A percentile compares a stretch with the other conserved stretches of the same genome.
Evolutionary conservation across 371 early-diverging fungal genomes (phyloP).

Genomic region (Saksenaea oblongispora): DNA sequence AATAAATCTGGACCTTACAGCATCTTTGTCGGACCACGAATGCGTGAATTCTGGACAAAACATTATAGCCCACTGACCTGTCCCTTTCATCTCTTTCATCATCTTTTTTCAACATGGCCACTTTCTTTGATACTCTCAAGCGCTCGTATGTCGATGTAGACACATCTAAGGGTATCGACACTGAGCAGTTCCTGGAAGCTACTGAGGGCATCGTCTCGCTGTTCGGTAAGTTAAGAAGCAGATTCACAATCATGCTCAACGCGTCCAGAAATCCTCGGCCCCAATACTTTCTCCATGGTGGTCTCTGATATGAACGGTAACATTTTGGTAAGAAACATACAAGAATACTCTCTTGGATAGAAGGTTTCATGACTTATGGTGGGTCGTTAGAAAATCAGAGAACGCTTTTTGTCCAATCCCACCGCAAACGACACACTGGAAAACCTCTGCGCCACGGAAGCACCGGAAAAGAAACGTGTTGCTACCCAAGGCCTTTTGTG

Average conservation of each 20-base stretch:
- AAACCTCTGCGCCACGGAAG: conserved; percentile 75
- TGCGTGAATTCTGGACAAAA: background rate
- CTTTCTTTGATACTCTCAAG: conserved; percentile 70
- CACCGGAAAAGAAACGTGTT: conserved; percentile 69
- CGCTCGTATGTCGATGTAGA: conserved; percentile 75
- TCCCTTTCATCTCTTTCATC: background rate
- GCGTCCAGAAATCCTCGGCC: conserved; percentile 63
- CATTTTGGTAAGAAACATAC: conserved; percentile 60
- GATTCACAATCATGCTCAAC: background rate
- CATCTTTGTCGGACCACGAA: background rate
- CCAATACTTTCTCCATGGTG: conserved; percentile 80
- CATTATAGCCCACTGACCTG: background rate
- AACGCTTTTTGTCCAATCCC: conserved; percentile 65
- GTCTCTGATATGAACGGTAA: conserved; percentile 91
- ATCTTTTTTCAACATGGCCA: conserved; percentile 39
- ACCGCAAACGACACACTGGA: conserved; percentile 77
- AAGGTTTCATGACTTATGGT: background rate
- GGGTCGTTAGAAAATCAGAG: conserved; percentile 75
- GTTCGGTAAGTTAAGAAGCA: conserved; percentile 68
- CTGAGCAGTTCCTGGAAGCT: conserved; percentile 86
- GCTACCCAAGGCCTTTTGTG: conserved; percentile 93
- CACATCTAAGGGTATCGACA: conserved; percentile 70
- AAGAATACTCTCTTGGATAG: background rate
- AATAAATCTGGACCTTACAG: background rate
- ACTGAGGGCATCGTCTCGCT: conserved; percentile 78